A percentile compares a stretch with the other conserved stretches of the same genome.
phyloP scores from a whole-genome alignment of 805 yeast species.

The Saturnispora ahearnii region DNA sequence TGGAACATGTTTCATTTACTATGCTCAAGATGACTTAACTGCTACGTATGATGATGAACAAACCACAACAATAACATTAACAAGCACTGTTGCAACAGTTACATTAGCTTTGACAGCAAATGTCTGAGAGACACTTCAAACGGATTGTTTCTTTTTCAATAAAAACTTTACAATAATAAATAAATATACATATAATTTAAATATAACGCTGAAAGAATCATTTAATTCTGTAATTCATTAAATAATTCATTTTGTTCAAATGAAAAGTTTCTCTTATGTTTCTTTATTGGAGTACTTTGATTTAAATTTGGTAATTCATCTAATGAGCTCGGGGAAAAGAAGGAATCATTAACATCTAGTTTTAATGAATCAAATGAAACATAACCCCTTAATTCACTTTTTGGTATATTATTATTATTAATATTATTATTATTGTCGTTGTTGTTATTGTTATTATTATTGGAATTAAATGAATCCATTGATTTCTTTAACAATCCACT shows the following conservation, averaged over 20 bases:
- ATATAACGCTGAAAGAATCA: too few species aligned
- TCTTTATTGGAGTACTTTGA: neutral
- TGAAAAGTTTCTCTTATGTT: conserved; percentile 33
- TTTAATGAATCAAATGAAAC: conserved; percentile 34
- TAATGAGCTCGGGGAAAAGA: neutral
- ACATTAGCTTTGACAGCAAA: conserved; percentile 15
- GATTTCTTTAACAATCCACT: conserved; percentile 22
- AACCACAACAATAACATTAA: conserved; percentile 27
- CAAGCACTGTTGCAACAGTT: conserved; percentile 28
- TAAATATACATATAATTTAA: too few species aligned
- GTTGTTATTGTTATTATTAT: neutral
- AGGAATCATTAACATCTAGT: neutral
- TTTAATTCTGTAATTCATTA: conserved; percentile 30
- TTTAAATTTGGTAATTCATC: neutral
- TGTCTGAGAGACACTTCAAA: neutral
- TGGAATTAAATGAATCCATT: conserved; percentile 15
- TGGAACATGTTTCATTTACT: conserved; percentile 30
- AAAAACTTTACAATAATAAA: too few species aligned
- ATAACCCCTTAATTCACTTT: conserved; percentile 23
- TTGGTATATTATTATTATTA: neutral
- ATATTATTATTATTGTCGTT: neutral
- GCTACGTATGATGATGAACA: conserved; percentile 20
- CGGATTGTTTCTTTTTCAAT: neutral
- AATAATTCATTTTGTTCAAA: conserved; percentile 46
- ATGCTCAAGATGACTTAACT: conserved; percentile 26